Percentiles rank a stretch among this genome's conserved stretches.
phyloP scores from a whole-genome alignment of 352 stramenopile genomes.

The Phytophthora cactorum region DNA sequence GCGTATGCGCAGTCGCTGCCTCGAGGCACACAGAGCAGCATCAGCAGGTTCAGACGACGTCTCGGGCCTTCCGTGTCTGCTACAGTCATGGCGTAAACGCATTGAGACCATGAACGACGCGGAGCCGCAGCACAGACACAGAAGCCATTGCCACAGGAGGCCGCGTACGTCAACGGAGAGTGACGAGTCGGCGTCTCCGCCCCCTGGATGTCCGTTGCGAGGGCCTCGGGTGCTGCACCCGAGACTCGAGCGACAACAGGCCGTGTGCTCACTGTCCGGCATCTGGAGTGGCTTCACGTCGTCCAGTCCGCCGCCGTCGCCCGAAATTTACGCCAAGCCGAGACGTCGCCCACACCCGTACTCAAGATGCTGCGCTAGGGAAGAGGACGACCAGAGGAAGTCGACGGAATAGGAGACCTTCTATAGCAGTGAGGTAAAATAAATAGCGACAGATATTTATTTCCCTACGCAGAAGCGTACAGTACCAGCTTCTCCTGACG shows the following conservation, averaged over 20 bases:
- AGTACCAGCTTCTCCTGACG: background rate
- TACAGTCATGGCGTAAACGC: conserved; percentile 38
- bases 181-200: conserved; percentile 6
- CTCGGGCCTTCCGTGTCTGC: conserved; percentile 25
- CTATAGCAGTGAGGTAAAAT: conserved; percentile 9
- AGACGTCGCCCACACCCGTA: conserved; percentile 30
- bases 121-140: conserved; percentile 7
- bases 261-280: conserved; percentile 27
- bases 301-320: conserved; percentile 24
- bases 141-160: conserved; percentile 10
- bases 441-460: conserved; percentile 36
- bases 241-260: conserved; percentile 36
- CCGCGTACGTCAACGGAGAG: background rate
- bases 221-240: conserved; percentile 32
- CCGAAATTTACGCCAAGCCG: conserved; percentile 36
- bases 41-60: background rate
- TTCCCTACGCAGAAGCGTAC: background rate
- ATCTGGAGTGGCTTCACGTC: conserved; percentile 33
- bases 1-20: conserved; percentile 25
- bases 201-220: conserved; percentile 6
- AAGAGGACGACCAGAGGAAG: conserved; percentile 10
- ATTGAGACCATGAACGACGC: conserved; percentile 37
- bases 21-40: conserved; percentile 4
- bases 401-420: background rate
- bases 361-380: conserved; percentile 1